phyloP scores from a whole-genome alignment of 2,329 filamentous ascomycete species.

The Phaeosphaeria sp. region DNA sequence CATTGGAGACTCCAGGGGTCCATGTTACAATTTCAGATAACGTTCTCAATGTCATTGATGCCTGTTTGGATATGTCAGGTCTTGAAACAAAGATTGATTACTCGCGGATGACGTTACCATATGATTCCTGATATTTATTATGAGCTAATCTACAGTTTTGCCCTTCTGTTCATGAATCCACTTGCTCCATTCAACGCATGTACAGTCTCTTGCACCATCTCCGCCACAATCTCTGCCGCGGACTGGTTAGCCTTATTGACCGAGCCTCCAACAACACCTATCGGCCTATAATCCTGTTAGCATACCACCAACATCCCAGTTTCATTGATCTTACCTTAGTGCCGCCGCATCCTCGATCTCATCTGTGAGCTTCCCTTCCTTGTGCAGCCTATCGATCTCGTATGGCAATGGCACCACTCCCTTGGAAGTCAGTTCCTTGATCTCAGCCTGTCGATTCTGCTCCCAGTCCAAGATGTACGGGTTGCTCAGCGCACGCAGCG shows the following conservation, averaged over 20 bases:
- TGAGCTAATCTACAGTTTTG: slow-evolving; percentile 25
- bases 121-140: too few species aligned
- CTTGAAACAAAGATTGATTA: too few species aligned
- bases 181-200: slow-evolving; percentile 21
- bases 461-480: slow-evolving; percentile 36
- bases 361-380: slow-evolving; percentile 36
- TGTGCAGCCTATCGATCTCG: slow-evolving; percentile 32
- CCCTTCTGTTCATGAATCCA: slow-evolving; percentile 17
- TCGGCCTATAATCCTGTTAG: slow-evolving; percentile 14
- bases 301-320: too few species aligned
- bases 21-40: too few species aligned
- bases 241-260: slow-evolving; percentile 31
- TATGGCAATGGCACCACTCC: slow-evolving; percentile 30
- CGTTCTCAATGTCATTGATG: too few species aligned
- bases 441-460: slow-evolving; percentile 29
- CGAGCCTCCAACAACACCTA: slow-evolving; percentile 33
- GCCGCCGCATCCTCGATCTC: slow-evolving; percentile 35
- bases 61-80: too few species aligned
- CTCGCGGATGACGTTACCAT: too few species aligned
- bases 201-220: slow-evolving; percentile 34
- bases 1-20: too few species aligned
- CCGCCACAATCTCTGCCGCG: slow-evolving; percentile 30
- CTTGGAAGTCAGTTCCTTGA: slow-evolving; percentile 27
- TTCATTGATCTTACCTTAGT: slow-evolving; percentile 21
- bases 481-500: slow-evolving; percentile 29